Conservation (phyloP, 768 basidiomycete species). For the Suillus alpinus region DNA sequence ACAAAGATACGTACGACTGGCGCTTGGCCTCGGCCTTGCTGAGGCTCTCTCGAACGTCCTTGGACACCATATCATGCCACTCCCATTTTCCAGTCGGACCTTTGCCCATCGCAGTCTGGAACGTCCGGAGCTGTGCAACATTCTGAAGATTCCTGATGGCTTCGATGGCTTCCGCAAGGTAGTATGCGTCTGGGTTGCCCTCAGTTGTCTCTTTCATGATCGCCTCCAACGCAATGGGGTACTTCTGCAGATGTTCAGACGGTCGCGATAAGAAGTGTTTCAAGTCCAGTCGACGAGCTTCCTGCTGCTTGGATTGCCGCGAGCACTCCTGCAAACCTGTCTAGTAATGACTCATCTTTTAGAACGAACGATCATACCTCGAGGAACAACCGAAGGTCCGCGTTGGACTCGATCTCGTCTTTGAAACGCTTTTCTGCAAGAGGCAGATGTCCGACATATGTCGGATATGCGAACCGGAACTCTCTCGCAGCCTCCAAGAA, state of each 20-base stretch:
- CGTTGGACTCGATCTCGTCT: slow-evolving; percentile 80
- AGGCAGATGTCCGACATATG: slow-evolving; percentile 81
- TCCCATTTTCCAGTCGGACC: slow-evolving; percentile 81
- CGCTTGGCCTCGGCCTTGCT: slow-evolving; percentile 77
- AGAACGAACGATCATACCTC: slow-evolving; percentile 50
- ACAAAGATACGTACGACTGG: slow-evolving; percentile 61
- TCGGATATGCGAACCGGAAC: slow-evolving; percentile 83
- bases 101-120: slow-evolving; percentile 86
- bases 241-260: slow-evolving; percentile 61
- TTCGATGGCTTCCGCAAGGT: slow-evolving; percentile 76
- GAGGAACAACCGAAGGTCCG: slow-evolving; percentile 79
- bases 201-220: slow-evolving; percentile 79
- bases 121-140: slow-evolving; percentile 80
- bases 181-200: slow-evolving; percentile 81
- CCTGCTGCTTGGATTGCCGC: slow-evolving; percentile 52
- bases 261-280: slow-evolving; percentile 63
- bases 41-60: slow-evolving; percentile 58
- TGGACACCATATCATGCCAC: slow-evolving; percentile 84
- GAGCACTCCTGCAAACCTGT: slow-evolving; percentile 19
- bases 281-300: slow-evolving; percentile 57
- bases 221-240: slow-evolving; percentile 81
- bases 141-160: slow-evolving; percentile 81
- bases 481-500: slow-evolving; percentile 85
- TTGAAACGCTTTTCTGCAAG: slow-evolving; percentile 83
- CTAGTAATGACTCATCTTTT: neutral